A percentile compares a stretch with the other conserved stretches of the same genome.
These are phyloP conservation scores for Aureobasidium sp. DNA, from an alignment of 2,329 filamentous ascomycete genomes.

Conservation along the genomic window DNA sequence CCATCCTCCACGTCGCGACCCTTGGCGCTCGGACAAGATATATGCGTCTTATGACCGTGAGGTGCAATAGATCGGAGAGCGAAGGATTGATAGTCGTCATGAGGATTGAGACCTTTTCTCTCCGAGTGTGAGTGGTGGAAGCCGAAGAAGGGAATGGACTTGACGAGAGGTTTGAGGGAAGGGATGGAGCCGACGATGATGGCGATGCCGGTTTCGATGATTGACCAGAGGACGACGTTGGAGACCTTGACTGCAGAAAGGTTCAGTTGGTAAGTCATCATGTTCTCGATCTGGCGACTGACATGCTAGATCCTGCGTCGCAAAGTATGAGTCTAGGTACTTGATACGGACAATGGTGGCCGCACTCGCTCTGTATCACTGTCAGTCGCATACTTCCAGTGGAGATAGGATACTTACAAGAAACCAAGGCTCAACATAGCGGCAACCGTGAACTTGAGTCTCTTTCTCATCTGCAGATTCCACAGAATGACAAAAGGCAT, in stretches of 20 bases:
- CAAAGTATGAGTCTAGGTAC: slow-evolving; percentile 1
- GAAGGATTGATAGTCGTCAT: not conserved
- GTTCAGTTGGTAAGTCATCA: not conserved
- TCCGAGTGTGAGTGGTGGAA: not conserved
- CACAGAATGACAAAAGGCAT: slow-evolving; percentile 11
- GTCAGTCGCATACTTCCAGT: not conserved
- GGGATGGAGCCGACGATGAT: slow-evolving; percentile 12
- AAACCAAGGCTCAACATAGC: slow-evolving; percentile 8
- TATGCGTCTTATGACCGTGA: not conserved
- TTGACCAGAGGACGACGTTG: slow-evolving; percentile 2
- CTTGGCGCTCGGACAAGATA: not conserved
- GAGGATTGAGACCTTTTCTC: not conserved
- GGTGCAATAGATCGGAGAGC: not conserved
- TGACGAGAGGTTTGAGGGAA: slow-evolving; percentile 5
- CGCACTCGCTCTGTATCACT: not conserved
- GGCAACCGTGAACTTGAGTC: slow-evolving; percentile 7
- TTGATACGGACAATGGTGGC: slow-evolving; percentile 9
- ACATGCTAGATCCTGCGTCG: not conserved
- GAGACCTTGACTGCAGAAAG: not conserved
- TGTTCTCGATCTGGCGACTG: not conserved
- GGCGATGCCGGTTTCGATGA: slow-evolving; percentile 7
- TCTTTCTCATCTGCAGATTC: slow-evolving; percentile 8
- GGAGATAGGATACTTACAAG: not conserved
- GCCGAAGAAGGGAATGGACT: not conserved
- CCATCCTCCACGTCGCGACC: not conserved